phyloP scores from a whole-genome alignment of 2,329 filamentous ascomycete genomes.

The Penicillium sp. region DNA sequence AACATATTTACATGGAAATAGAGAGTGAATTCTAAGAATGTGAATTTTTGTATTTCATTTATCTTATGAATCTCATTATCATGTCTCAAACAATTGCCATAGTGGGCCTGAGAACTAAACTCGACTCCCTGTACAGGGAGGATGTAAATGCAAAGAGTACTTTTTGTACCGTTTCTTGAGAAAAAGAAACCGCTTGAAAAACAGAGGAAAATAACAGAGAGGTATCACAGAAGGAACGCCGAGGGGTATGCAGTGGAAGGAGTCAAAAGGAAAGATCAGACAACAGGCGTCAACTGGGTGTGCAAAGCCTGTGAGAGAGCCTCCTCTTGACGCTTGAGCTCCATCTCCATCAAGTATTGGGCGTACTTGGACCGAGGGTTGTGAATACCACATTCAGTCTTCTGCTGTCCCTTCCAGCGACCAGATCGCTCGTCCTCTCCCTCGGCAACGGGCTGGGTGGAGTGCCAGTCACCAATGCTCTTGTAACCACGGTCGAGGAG shows the following conservation, averaged over 20 bases:
- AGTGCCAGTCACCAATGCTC: constrained; percentile 97
- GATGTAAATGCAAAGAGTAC: constrained; percentile 1
- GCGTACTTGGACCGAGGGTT: constrained; percentile 95
- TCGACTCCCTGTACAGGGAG: not conserved
- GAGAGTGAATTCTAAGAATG: not conserved
- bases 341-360: constrained; percentile 73
- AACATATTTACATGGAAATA: not conserved
- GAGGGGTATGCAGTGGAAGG: constrained; percentile 16
- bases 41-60: not conserved
- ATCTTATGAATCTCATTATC: constrained; percentile 19
- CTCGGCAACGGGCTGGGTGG: constrained; percentile 81
- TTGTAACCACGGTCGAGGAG: constrained; percentile 95
- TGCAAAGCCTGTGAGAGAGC: constrained; percentile 49
- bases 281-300: constrained; percentile 28
- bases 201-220: constrained; percentile 4
- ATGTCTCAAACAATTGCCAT: constrained; percentile 4
- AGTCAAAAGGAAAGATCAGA: constrained; percentile 19
- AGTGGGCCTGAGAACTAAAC: constrained; percentile 1
- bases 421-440: constrained; percentile 95
- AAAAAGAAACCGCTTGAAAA: constrained; percentile 7
- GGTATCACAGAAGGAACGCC: constrained; percentile 26
- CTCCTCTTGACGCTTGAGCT: constrained; percentile 63
- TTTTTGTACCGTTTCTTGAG: not conserved
- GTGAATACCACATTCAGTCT: constrained; percentile 98
- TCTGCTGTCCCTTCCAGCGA: constrained; percentile 91